Conservation (phyloP, 257 asterid species). For the Capsicum rhomboideum region DNA sequence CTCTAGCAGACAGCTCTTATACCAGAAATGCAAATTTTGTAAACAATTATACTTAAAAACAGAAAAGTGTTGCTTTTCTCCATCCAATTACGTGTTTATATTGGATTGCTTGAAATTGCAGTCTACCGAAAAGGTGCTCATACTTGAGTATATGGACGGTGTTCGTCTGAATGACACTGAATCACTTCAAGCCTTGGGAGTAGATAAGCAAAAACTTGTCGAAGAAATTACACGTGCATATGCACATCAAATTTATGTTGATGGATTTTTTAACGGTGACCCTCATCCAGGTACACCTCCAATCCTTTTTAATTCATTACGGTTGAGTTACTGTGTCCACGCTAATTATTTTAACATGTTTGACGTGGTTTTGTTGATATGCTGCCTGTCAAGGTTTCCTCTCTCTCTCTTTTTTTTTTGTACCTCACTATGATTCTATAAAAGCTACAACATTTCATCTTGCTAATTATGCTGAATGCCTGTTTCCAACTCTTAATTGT, state of each 20-base stretch:
- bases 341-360: background rate
- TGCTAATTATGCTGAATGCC: background rate
- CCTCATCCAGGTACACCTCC: slow-evolving; percentile 81
- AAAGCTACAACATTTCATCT: background rate
- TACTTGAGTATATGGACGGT: slow-evolving; percentile 95
- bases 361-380: background rate
- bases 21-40: background rate
- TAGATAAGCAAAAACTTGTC: slow-evolving; percentile 85
- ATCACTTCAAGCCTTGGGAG: slow-evolving; percentile 67
- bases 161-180: slow-evolving; percentile 75
- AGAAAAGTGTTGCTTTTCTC: background rate
- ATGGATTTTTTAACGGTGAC: slow-evolving; percentile 98
- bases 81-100: background rate
- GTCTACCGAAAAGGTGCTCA: slow-evolving; percentile 90
- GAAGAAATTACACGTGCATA: slow-evolving; percentile 97
- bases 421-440: background rate
- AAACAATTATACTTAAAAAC: background rate
- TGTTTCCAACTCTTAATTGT: background rate
- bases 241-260: slow-evolving; percentile 96
- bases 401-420: background rate
- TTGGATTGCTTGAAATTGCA: slow-evolving; percentile 20
- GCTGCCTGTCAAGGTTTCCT: background rate
- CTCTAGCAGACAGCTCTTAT: background rate
- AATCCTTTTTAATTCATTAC: background rate
- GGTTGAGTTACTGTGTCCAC: background rate